phyloP scores from a whole-genome alignment of 441 rosid species.

The Corymbia citriodora region DNA sequence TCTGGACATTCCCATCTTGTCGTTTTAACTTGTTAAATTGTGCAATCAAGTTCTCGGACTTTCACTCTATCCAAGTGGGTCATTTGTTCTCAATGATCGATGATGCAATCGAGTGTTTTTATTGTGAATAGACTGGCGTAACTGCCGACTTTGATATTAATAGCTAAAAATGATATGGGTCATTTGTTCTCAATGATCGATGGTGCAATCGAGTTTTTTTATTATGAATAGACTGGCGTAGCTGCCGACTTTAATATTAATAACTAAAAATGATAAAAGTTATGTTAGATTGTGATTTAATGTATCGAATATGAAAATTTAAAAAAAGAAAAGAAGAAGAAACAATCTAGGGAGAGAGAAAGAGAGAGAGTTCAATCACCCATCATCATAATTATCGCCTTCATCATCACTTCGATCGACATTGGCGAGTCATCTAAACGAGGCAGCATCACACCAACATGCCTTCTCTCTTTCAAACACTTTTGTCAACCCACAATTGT shows the following conservation, averaged over 20 bases:
- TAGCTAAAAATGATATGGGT: background rate
- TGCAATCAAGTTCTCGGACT: background rate
- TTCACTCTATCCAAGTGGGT: background rate
- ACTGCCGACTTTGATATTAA: background rate
- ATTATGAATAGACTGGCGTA: accelerated
- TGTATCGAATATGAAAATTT: background rate
- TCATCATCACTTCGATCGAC: background rate
- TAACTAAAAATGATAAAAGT: background rate
- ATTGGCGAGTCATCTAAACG: background rate
- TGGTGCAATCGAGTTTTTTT: background rate
- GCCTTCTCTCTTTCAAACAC: background rate
- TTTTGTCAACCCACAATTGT: background rate
- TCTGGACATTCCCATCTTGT: background rate
- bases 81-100: background rate
- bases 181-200: background rate
- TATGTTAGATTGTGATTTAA: background rate
- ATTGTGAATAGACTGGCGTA: accelerated
- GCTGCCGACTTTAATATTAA: background rate
- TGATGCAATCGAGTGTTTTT: background rate
- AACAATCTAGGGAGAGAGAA: background rate
- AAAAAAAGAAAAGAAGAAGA: background rate
- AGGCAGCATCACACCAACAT: background rate
- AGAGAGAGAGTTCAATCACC: background rate
- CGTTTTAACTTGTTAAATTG: background rate
- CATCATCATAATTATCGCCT: background rate